phyloP scores from a whole-genome alignment of 2,329 filamentous ascomycete genomes.

The Aureobasidium melanogenum region DNA sequence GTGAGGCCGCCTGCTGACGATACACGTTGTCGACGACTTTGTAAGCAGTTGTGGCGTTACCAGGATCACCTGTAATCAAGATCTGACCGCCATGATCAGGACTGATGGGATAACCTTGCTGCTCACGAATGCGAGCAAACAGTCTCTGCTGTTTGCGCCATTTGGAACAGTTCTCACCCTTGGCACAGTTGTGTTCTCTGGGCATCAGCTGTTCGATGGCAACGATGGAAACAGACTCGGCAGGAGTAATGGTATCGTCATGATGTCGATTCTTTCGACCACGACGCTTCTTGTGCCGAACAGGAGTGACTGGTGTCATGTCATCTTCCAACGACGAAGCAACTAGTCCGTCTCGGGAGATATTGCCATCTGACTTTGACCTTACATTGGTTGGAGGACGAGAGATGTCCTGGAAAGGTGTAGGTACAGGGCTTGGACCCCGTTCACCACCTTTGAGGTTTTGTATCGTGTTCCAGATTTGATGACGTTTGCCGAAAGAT shows the following conservation, averaged over 20 bases:
- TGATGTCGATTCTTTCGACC: constrained; percentile 30
- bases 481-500: constrained; percentile 73
- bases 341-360: constrained; percentile 13
- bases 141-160: constrained; percentile 72
- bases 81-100: constrained; percentile 58
- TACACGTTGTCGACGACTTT: constrained; percentile 46
- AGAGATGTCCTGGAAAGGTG: constrained; percentile 40
- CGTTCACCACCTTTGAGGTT: constrained; percentile 46
- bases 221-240: constrained; percentile 82
- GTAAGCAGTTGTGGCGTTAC: constrained; percentile 58
- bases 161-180: constrained; percentile 77
- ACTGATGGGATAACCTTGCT: constrained; percentile 57
- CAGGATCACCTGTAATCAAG: constrained; percentile 68
- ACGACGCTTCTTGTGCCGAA: constrained; percentile 28
- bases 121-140: constrained; percentile 64
- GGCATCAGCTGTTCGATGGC: constrained; percentile 84
- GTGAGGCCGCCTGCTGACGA: constrained; percentile 16
- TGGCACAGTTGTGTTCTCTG: constrained; percentile 73
- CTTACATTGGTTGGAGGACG: constrained; percentile 33
- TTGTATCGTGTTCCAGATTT: constrained; percentile 73
- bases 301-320: constrained; percentile 26
- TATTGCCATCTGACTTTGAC: constrained; percentile 15
- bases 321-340: constrained; percentile 17
- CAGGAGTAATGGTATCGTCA: constrained; percentile 63
- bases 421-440: constrained; percentile 34